Percentiles rank a stretch among this genome's conserved stretches.
phyloP scores from a whole-genome alignment of 2,329 filamentous ascomycete genomes.

The Trichoderma koningii region DNA sequence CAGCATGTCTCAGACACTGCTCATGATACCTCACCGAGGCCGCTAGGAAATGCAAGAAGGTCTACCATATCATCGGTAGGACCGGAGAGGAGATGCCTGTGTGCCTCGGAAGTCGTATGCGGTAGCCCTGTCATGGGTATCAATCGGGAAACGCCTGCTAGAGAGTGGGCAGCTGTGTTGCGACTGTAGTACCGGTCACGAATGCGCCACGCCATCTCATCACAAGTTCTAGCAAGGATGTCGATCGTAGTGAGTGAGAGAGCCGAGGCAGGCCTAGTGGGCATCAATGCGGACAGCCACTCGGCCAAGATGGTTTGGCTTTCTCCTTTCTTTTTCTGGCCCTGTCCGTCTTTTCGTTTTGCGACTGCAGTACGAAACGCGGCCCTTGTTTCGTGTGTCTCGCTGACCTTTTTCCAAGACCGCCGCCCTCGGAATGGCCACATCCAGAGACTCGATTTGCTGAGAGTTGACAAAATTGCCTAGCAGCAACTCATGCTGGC shows the following conservation, averaged over 20 bases:
- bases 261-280: background rate
- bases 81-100: background rate
- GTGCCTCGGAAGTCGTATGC: constrained; percentile 7
- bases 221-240: background rate
- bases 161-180: constrained; percentile 21
- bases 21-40: constrained; percentile 4
- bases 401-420: background rate
- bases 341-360: background rate
- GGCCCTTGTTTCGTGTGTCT: background rate
- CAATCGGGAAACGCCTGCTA: constrained; percentile 22
- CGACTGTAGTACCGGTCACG: constrained; percentile 6
- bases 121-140: constrained; percentile 14
- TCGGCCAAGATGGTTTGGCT: background rate
- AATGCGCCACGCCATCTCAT: background rate
- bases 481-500: background rate
- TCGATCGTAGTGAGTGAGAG: background rate
- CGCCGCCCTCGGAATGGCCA: background rate
- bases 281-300: background rate
- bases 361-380: background rate
- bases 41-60: constrained; percentile 11
- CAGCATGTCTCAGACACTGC: constrained; percentile 1
- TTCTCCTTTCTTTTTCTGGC: background rate
- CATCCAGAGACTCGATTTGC: background rate
- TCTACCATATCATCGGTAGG: background rate
- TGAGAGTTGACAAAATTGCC: background rate